Evolutionary conservation across 2,329 filamentous ascomycete genomes (phyloP).

Genomic region (Colletotrichum salicis): DNA sequence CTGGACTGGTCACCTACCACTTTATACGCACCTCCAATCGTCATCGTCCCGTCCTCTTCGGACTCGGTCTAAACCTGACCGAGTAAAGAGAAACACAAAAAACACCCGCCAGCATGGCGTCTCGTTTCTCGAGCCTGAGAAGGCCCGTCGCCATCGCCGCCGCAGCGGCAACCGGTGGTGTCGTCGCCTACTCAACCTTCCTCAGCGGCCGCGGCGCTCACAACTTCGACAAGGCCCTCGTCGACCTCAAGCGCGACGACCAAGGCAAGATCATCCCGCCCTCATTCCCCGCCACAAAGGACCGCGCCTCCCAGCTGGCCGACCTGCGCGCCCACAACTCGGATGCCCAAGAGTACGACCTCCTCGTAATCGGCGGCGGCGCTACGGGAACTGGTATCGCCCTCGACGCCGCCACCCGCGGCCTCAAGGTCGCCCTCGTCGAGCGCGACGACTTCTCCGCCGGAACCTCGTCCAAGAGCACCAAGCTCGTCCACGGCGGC

Average conservation of each 20-base stretch:
- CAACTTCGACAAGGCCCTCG: slow-evolving; percentile 46
- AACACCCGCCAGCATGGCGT: slow-evolving; percentile 43
- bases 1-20: neutral
- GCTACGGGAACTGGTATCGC: slow-evolving; percentile 85
- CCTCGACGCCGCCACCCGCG: slow-evolving; percentile 81
- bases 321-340: slow-evolving; percentile 49
- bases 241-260: slow-evolving; percentile 48
- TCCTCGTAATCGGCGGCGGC: slow-evolving; percentile 82
- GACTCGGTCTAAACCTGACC: slow-evolving; percentile 16
- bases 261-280: slow-evolving; percentile 51
- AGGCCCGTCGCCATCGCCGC: slow-evolving; percentile 47
- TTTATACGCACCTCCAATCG: too few species aligned
- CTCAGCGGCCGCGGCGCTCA: slow-evolving; percentile 42
- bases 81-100: neutral
- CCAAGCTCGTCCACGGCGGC: slow-evolving; percentile 86
- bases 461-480: slow-evolving; percentile 87
- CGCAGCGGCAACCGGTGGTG: slow-evolving; percentile 41
- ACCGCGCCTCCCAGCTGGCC: slow-evolving; percentile 51
- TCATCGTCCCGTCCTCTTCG: neutral
- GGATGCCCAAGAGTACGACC: slow-evolving; percentile 72
- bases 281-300: slow-evolving; percentile 47
- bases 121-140: slow-evolving; percentile 47
- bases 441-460: slow-evolving; percentile 86
- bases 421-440: slow-evolving; percentile 81
- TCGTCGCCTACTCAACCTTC: slow-evolving; percentile 43